Conservation (phyloP, 2,329 filamentous ascomycete species). For the Xylaria sp. region DNA sequence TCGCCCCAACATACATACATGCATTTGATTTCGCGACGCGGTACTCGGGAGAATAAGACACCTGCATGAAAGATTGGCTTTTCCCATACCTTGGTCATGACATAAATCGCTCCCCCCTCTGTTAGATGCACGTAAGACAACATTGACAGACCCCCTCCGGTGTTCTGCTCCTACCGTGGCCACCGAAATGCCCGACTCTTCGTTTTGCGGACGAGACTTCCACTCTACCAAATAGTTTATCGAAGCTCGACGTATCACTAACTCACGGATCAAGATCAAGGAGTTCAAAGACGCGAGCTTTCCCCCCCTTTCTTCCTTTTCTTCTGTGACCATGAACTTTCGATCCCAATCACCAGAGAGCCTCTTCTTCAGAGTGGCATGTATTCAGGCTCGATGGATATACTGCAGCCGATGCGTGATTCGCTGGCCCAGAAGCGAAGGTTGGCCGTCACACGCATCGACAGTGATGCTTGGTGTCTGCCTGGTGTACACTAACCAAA, state of each 20-base stretch:
- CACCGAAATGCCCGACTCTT: slow-evolving; percentile 1
- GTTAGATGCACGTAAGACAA: slow-evolving; percentile 32
- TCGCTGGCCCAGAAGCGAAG: slow-evolving; percentile 27
- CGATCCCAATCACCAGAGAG: slow-evolving; percentile 7
- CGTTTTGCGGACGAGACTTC: slow-evolving; percentile 11
- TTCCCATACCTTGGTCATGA: slow-evolving; percentile 24
- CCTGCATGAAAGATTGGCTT: slow-evolving; percentile 28
- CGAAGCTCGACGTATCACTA: slow-evolving; percentile 4
- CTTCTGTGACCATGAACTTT: slow-evolving; percentile 1
- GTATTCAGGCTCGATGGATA: slow-evolving; percentile 4
- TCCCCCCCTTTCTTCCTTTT: neutral
- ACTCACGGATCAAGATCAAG: neutral
- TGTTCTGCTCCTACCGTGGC: slow-evolving; percentile 18
- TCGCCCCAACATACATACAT: neutral
- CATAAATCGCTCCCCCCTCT: slow-evolving; percentile 32
- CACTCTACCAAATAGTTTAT: neutral
- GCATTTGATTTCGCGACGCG: slow-evolving; percentile 18
- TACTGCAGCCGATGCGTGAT: slow-evolving; percentile 33
- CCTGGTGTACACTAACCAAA: neutral
- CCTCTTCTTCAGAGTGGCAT: slow-evolving; percentile 1
- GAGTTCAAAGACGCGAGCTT: neutral
- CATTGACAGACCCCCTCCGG: slow-evolving; percentile 4
- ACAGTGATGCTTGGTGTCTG: neutral
- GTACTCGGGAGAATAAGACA: slow-evolving; percentile 14
- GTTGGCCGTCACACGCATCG: slow-evolving; percentile 27